These are phyloP conservation scores for Zasmidium cellare DNA, from an alignment of 2,329 filamentous ascomycete genomes.

Conservation along the genomic window DNA sequence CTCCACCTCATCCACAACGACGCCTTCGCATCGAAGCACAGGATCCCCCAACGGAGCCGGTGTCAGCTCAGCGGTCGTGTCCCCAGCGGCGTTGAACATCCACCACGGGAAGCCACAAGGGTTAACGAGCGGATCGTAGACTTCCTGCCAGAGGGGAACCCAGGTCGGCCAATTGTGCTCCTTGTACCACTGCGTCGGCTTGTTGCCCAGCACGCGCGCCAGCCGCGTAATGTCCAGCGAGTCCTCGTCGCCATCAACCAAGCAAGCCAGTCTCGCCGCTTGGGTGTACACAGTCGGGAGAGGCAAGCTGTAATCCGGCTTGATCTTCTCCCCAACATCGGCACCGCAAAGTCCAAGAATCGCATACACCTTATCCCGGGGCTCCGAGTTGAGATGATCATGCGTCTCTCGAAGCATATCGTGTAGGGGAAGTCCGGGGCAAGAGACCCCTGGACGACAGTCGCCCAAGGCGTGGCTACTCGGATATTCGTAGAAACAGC, in stretches of 20 bases:
- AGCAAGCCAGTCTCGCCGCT: not conserved
- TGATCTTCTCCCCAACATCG: not conserved
- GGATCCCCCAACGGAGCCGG: not conserved
- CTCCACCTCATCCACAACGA: not conserved
- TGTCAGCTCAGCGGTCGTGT: not conserved
- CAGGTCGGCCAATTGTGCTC: not conserved
- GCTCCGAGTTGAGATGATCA: not conserved
- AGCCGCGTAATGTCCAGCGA: not conserved
- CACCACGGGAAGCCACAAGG: not conserved
- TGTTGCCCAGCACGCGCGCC: not conserved
- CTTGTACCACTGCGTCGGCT: not conserved
- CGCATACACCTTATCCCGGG: not conserved
- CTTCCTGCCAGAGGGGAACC: not conserved
- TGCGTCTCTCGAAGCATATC: too few relatives aligned
- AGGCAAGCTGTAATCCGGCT: not conserved
- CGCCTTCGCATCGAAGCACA: not conserved
- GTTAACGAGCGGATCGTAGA: not conserved
- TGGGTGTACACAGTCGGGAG: not conserved
- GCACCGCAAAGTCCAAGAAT: not conserved
- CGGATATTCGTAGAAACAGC: too few relatives aligned
- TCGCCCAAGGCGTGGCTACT: too few relatives aligned
- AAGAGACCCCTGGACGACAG: too few relatives aligned
- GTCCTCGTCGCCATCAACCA: not conserved
- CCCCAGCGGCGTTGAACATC: not conserved
- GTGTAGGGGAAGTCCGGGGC: too few relatives aligned